Base-by-base conservation (phyloP, 495 filamentous ascomycete genomes). In the Penicillium arizonense region DNA sequence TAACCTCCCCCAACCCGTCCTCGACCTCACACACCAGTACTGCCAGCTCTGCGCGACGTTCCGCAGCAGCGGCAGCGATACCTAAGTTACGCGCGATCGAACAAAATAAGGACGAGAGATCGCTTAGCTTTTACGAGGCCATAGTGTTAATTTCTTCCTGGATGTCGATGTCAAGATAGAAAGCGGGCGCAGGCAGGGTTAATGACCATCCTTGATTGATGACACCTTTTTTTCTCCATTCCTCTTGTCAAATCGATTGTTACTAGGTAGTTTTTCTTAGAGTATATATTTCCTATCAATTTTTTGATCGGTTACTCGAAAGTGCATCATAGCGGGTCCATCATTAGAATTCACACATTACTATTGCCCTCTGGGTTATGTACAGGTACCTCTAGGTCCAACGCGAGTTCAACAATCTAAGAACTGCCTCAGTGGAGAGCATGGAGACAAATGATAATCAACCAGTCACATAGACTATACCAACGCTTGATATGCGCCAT, bases 1-100 rank as follows among this genome's bases (percentile, higher is more conserved):
- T 6, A 95, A 87, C 66, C 76, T 97, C 44, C 91, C 94, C 30
- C 94, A 97, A 72, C 83, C 87, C 44, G 91, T 98, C 16, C 79
- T 97, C 21, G 93, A 97, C 64, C 77, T 98, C 45, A 97, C 95
- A 34, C 92, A 97, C 67, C 90, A 96, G 53, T 98, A 98, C 62
- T 95, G 93, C 14, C 89, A 90, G 53, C 74, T 97, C 13, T 97
- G 94, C 63, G 92, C 91, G 13, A 88, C 91, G 2, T 98, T 98
- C 72, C 81, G 91, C 58, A 96, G 92, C 77, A 94, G 86, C 64
- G 94, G 94, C 7, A 97, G 88, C 21, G 94, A 98, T 61, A 89
- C 87, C 61, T 97, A 76, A 55, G 2, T 24, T 47, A 8, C 18
- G 36, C 16, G 16, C n/a, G 20, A 16, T 36, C 5, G 14, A 20